Percentiles rank a stretch among this genome's conserved stretches.
These are phyloP conservation scores for Viridothelium virens DNA, from an alignment of 495 filamentous ascomycete genomes.

Conservation along the genomic window DNA sequence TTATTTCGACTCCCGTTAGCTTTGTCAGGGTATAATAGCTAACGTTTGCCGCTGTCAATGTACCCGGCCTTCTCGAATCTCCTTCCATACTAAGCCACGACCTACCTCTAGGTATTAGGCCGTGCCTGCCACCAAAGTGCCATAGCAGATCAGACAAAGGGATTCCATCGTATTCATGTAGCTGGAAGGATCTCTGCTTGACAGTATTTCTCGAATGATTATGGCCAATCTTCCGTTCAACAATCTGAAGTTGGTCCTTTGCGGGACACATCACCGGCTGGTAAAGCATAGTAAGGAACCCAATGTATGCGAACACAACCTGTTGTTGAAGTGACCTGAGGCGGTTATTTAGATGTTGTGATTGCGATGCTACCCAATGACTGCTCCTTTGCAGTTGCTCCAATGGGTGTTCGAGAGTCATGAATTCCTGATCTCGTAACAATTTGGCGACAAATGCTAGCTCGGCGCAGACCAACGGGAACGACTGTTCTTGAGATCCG, in stretches of 20 bases:
- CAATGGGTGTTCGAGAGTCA: background rate
- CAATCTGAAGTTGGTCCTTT: background rate
- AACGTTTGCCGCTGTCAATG: background rate
- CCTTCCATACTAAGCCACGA: background rate
- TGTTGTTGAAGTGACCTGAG: background rate
- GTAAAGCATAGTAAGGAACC: background rate
- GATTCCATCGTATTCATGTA: background rate
- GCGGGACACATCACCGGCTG: background rate
- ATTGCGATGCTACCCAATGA: background rate
- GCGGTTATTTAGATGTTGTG: background rate
- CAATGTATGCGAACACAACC: slow-evolving; percentile 1
- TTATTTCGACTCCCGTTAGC: slow-evolving; percentile 1
- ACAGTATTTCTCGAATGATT: background rate
- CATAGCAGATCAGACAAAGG: background rate
- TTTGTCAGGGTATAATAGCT: background rate
- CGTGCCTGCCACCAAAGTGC: background rate
- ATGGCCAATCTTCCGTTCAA: background rate
- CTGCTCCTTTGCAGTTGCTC: background rate
- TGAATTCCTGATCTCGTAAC: background rate
- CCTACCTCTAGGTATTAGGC: background rate
- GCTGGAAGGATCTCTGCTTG: background rate
- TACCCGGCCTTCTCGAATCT: background rate
- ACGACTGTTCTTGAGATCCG: background rate
- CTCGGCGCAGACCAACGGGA: background rate
- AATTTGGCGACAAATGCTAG: background rate